Evolutionary conservation across 139 green algal genomes (phyloP), one percentile per base, ranked within the genome.

Genomic region (Coccomyxa sp.): DNA sequence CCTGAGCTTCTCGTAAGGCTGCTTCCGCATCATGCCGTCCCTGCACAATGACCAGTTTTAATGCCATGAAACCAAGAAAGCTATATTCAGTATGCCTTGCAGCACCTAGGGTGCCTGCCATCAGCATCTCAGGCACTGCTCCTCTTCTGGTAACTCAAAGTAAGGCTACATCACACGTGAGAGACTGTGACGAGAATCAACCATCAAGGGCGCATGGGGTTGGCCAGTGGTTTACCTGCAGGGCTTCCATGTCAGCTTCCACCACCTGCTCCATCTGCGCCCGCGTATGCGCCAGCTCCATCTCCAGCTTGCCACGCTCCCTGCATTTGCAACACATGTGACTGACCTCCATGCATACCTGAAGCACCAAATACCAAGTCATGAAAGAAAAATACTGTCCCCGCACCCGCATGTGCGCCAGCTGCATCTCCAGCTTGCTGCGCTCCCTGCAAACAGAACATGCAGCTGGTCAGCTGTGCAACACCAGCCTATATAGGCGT

Each of bases 261-360:
- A 68, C 79, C 4, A 75, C 22, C 55, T 73, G 36, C 41, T 80
- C 31, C 36, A 41, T 39, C 68, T 79, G 40, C 16, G 36, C 24
- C 0, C 72, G 33, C 12, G 44, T 39, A 12, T 24, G 54, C 37
- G 55, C 24, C 37, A 55, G 22, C 29, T 55, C 74, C 18, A 68
- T 40, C 35, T 83, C 79, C 12, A 77, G 55, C 6, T 16, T 29
- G 22, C 80, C 64, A 0, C 83, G 80, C 74, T 88, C 80, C 77
- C 83, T 88, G 83, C 44, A n/a, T n/a, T n/a, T n/a, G n/a, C n/a
- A 7, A 64, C 50, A 64, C 5, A 10, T 64, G 5, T 31, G 27
- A 64, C 50, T 31, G 18, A 3, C 2, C 50, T 64, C 3, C 10
- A 58, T 58, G 12, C 22, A 64, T 64, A 64, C 27, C 50, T 31